phyloP scores from a whole-genome alignment of 768 basidiomycete species.

The Leccinum obscurum region DNA sequence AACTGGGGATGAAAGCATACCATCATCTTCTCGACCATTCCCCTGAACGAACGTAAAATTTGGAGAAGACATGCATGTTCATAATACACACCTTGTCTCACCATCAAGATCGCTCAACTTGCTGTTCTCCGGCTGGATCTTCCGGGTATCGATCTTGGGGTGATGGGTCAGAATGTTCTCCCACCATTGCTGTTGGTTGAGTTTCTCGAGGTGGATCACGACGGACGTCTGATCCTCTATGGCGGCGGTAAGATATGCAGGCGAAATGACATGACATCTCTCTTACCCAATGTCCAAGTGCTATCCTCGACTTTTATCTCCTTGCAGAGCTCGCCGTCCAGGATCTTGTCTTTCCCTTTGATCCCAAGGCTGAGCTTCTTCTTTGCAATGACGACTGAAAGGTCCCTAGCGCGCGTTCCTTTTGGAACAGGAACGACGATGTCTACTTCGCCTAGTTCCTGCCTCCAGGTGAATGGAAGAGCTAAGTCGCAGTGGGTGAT shows the following conservation, averaged over 20 bases:
- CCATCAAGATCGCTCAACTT: constrained; percentile 95
- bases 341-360: constrained; percentile 82
- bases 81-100: constrained; percentile 76
- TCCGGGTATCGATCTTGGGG: constrained; percentile 94
- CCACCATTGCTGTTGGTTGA: constrained; percentile 95
- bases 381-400: constrained; percentile 74
- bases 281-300: constrained; percentile 90
- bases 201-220: constrained; percentile 80
- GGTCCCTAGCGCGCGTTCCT: constrained; percentile 80
- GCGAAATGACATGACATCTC: background rate
- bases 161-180: constrained; percentile 93
- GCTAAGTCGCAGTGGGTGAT: constrained; percentile 43
- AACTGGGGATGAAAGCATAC: constrained; percentile 56
- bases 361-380: constrained; percentile 80
- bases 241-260: constrained; percentile 8
- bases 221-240: constrained; percentile 78
- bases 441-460: constrained; percentile 86
- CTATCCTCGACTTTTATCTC: constrained; percentile 96
- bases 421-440: constrained; percentile 80
- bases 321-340: constrained; percentile 89
- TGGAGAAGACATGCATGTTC: constrained; percentile 3
- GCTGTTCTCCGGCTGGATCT: constrained; percentile 94
- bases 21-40: constrained; percentile 99
- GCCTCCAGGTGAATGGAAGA: constrained; percentile 90
- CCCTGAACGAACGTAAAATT: constrained; percentile 45